Conservation (phyloP, 2,329 filamentous ascomycete genomes). For the Colletotrichum sp. region DNA sequence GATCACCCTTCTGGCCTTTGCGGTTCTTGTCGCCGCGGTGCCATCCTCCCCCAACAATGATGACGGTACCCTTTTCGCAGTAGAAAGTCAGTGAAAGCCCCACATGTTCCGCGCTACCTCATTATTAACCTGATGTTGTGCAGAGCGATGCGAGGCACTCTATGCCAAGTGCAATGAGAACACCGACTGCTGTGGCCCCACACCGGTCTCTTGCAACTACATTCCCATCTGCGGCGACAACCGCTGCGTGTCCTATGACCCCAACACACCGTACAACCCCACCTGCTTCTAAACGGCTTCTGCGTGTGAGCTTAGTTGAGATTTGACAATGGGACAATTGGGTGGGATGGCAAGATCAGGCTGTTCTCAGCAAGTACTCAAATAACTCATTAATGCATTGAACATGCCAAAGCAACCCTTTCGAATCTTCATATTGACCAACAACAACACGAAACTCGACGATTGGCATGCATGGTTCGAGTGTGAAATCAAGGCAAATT, state of each 20-base stretch:
- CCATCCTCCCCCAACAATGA: not conserved
- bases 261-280: not conserved
- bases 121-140: not conserved
- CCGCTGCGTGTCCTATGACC: not conserved
- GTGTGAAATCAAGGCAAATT: too few species aligned
- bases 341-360: not conserved
- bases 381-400: too few species aligned
- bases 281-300: not conserved
- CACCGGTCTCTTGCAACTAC: not conserved
- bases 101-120: accelerated
- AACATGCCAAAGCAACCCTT: too few species aligned
- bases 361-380: too few species aligned
- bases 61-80: not conserved
- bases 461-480: too few species aligned
- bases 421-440: too few species aligned
- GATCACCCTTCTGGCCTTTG: not conserved
- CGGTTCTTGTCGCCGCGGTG: not conserved
- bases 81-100: not conserved
- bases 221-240: not conserved
- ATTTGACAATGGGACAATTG: not conserved
- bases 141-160: not conserved
- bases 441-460: too few species aligned
- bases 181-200: not conserved
- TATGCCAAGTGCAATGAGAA: not conserved
- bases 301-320: not conserved